Percentiles rank a stretch among this genome's conserved stretches.
Evolutionary conservation across 2,329 filamentous ascomycete species (phyloP).

Genomic region (Paraphaeosphaeria minitans): DNA sequence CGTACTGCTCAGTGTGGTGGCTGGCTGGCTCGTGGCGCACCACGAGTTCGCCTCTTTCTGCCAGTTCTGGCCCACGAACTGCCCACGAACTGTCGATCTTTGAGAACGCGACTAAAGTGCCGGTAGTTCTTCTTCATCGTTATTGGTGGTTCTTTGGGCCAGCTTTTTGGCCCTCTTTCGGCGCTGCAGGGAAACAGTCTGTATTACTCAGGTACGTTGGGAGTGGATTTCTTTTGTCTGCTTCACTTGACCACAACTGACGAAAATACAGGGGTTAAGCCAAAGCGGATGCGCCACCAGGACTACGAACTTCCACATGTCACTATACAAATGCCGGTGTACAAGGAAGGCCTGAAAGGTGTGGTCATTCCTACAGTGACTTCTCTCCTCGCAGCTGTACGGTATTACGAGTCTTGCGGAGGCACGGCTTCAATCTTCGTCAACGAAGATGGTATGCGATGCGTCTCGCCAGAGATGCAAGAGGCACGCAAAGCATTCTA

Average conservation of each 20-base stretch:
- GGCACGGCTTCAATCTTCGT: conserved; percentile 69
- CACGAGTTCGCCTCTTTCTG: conserved; percentile 2
- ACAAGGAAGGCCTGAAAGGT: conserved; percentile 76
- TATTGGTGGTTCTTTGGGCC: conserved; percentile 53
- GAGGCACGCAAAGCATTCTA: conserved; percentile 53
- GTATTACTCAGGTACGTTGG: conserved; percentile 30
- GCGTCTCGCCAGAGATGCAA: conserved; percentile 55
- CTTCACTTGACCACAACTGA: not conserved
- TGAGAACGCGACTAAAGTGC: conserved; percentile 11
- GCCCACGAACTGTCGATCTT: not conserved
- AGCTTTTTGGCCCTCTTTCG: conserved; percentile 55
- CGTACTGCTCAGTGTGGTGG: conserved; percentile 11
- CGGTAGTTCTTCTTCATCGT: conserved; percentile 27
- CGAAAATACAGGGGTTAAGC: conserved; percentile 19
- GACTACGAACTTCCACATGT: conserved; percentile 66
- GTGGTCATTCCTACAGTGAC: conserved; percentile 79
- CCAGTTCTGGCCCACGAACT: not conserved
- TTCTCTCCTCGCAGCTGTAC: conserved; percentile 70
- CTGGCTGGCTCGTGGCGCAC: conserved; percentile 13
- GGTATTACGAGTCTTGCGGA: conserved; percentile 52
- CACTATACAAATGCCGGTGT: conserved; percentile 79
- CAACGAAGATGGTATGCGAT: conserved; percentile 67
- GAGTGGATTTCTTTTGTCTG: no score
- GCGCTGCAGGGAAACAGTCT: conserved; percentile 30
- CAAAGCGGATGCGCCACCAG: conserved; percentile 22